Base-by-base conservation (phyloP, 108 stramenopile species). In the Seminavis robusta region DNA sequence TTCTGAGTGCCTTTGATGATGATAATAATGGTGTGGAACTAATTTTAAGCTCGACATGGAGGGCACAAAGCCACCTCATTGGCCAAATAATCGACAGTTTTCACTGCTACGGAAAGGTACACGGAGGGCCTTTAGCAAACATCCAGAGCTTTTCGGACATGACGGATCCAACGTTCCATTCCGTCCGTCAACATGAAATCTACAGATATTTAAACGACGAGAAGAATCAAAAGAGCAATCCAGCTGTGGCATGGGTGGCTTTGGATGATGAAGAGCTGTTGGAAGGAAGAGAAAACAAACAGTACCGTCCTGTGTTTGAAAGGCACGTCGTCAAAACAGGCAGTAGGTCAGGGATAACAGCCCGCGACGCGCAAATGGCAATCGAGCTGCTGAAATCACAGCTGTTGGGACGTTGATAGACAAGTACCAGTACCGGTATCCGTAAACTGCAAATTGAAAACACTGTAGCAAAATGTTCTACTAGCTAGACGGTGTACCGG, bases 201-300 rank as follows among this genome's bases (percentile, higher is more conserved):
- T 40, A 71, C 29, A 48, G 73, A 17, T 88, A 80, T 77, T 8
- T 84, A n/a, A 17, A 60, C n/a, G 26, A 43, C 1, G 9, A 8
- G 4, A 17, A 10, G 42, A 20, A 54, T 38, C 5, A 31, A 15
- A 23, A 59, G 9, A n/a, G 8, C 7, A 17, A 56, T 3, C n/a
- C 7, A 19, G 34, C 38, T 9, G 52, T 63, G 31, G 65, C 69
- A 16, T 88, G 86, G 86, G 51, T 88, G 49, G 82, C 75, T 26
- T 47, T 88, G 16, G 86, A 88, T 44, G 86, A 88, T 46, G 86
- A 88, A 66, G 80, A 88, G 25, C 52, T 78, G 21, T 31, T 79
- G 33, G 69, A 65, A 24, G 74, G 65, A 17, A 63, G 63, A 21
- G 47, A 43, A 17, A 72, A 79, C 52, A 45, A 47, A 28, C 47